Percentiles rank a stretch among this genome's conserved stretches.
Evolutionary conservation across 352 stramenopile genomes (phyloP).

Genomic region (Phytophthora aleatoria): DNA sequence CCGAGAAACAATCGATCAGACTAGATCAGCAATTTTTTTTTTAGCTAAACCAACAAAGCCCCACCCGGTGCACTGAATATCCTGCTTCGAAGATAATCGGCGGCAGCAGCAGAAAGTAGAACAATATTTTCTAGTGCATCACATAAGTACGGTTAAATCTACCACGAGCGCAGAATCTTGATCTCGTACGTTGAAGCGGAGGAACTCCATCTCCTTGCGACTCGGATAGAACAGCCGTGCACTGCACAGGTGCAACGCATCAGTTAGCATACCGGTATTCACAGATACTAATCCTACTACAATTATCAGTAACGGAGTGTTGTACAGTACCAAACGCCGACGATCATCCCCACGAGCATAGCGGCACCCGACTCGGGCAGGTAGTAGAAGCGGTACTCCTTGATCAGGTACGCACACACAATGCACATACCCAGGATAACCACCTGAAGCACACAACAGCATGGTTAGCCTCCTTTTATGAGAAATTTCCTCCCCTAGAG

Average conservation of each 20-base stretch:
- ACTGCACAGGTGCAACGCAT: constrained; percentile 26
- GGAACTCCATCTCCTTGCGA: constrained; percentile 90
- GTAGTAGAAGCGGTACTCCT: constrained; percentile 91
- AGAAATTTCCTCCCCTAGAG: not conserved
- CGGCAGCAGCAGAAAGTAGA: constrained; percentile 97
- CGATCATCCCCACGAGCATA: constrained; percentile 91
- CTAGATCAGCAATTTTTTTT: not conserved
- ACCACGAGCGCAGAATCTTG: not conserved
- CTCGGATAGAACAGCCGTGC: constrained; percentile 85
- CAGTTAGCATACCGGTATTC: not conserved
- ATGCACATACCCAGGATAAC: constrained; percentile 91
- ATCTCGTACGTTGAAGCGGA: constrained; percentile 79
- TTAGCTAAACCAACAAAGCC: not conserved
- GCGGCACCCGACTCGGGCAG: constrained; percentile 90
- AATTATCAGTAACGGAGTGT: no score
- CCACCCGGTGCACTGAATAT: constrained; percentile 89
- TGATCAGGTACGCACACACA: constrained; percentile 91
- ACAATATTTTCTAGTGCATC: constrained; percentile 81
- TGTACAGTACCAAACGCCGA: constrained; percentile 65
- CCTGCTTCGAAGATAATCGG: constrained; percentile 98
- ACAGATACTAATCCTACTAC: no score
- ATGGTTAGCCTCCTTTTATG: not conserved
- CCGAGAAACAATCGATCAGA: not conserved
- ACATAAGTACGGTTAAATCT: not conserved
- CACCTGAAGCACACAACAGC: constrained; percentile 41